These are phyloP conservation scores for Ambrosiella cleistominuta DNA, from an alignment of 2,329 filamentous ascomycete species.

Conservation along the genomic window DNA sequence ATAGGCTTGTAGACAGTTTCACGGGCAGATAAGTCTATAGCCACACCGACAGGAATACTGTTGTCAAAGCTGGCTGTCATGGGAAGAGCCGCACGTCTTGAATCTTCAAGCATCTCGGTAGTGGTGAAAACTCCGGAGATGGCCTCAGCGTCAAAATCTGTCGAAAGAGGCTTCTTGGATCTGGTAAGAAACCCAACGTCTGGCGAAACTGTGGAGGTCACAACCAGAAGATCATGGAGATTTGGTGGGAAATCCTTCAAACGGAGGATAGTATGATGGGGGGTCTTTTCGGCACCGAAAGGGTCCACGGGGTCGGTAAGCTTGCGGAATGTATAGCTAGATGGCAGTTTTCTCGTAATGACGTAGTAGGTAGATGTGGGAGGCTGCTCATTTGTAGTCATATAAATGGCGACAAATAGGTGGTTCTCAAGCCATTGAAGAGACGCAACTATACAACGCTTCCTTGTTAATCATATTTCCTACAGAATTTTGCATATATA, in stretches of 20 bases:
- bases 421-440: slow-evolving; percentile 81
- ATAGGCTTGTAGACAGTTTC: slow-evolving; percentile 67
- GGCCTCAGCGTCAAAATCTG: slow-evolving; percentile 37
- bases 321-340: slow-evolving; percentile 53
- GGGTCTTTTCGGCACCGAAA: slow-evolving; percentile 46
- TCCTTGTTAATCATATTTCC: slow-evolving; percentile 2
- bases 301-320: slow-evolving; percentile 57
- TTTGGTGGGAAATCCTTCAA: slow-evolving; percentile 66
- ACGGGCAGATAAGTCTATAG: slow-evolving; percentile 66
- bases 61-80: slow-evolving; percentile 46
- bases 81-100: slow-evolving; percentile 56
- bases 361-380: slow-evolving; percentile 61
- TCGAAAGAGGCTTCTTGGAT: slow-evolving; percentile 49
- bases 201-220: slow-evolving; percentile 62
- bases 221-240: slow-evolving; percentile 63
- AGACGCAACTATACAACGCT: slow-evolving; percentile 44
- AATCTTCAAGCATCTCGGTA: slow-evolving; percentile 56
- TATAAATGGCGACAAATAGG: slow-evolving; percentile 66
- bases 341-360: slow-evolving; percentile 46
- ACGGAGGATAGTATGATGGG: slow-evolving; percentile 62
- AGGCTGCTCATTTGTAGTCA: slow-evolving; percentile 38
- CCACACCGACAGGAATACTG: slow-evolving; percentile 61
- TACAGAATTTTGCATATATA: neutral
- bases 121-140: slow-evolving; percentile 55
- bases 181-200: slow-evolving; percentile 66